phyloP scores from a whole-genome alignment of 2,329 filamentous ascomycete genomes.

The Aureobasidium zeae region DNA sequence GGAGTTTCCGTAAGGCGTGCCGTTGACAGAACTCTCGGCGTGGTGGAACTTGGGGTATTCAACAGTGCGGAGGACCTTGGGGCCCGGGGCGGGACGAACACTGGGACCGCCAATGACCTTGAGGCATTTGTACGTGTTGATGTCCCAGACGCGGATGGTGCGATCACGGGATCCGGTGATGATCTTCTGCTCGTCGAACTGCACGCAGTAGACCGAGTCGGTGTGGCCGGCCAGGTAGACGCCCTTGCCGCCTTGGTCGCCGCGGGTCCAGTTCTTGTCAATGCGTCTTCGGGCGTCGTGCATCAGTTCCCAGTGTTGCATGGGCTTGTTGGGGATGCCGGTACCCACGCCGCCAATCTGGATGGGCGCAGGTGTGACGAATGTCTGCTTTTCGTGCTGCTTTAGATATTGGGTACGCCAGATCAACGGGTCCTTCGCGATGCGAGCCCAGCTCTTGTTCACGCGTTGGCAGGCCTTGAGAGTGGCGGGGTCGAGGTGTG shows the following conservation, averaged over 20 bases:
- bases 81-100: slow-evolving; percentile 42
- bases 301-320: slow-evolving; percentile 77
- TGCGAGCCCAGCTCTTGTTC: slow-evolving; percentile 46
- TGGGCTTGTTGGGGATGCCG: slow-evolving; percentile 41
- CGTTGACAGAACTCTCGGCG: slow-evolving; percentile 37
- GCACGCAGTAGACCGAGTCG: slow-evolving; percentile 94
- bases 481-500: slow-evolving; percentile 49
- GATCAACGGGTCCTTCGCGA: slow-evolving; percentile 48
- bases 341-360: slow-evolving; percentile 45
- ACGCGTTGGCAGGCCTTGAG: slow-evolving; percentile 48
- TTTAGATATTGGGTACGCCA: slow-evolving; percentile 55
- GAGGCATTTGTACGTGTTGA: slow-evolving; percentile 75
- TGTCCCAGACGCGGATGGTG: slow-evolving; percentile 93
- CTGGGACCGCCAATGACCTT: slow-evolving; percentile 75
- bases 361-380: slow-evolving; percentile 36
- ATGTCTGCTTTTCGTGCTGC: slow-evolving; percentile 41
- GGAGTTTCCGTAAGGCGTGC: slow-evolving; percentile 36
- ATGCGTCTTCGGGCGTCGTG: slow-evolving; percentile 69
- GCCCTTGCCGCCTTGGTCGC: slow-evolving; percentile 60
- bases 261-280: slow-evolving; percentile 62
- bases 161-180: slow-evolving; percentile 93
- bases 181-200: slow-evolving; percentile 97
- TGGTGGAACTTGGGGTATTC: slow-evolving; percentile 32
- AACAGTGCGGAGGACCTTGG: slow-evolving; percentile 36
- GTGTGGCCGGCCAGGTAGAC: slow-evolving; percentile 88